Percentiles rank a stretch among this genome's conserved stretches.
Conservation (phyloP, 2,329 filamentous ascomycete species). For the Trichoderma afroharzianum region DNA sequence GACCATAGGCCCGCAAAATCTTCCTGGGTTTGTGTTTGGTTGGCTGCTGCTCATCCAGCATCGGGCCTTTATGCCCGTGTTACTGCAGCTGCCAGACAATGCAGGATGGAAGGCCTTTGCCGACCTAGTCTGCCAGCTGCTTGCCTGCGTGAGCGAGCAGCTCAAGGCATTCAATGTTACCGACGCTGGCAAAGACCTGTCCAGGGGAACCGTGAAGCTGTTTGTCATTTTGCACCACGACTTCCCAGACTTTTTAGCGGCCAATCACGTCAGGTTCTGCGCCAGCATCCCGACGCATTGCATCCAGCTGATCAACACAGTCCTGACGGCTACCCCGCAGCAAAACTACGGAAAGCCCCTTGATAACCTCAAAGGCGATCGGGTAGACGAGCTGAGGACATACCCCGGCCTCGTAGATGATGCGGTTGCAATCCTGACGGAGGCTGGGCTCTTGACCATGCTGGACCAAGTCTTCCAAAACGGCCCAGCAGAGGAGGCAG, state of each 20-base stretch:
- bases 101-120: conserved; percentile 74
- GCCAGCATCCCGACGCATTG: conserved; percentile 79
- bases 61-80: conserved; percentile 74
- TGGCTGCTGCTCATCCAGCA: conserved; percentile 85
- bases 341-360: conserved; percentile 62
- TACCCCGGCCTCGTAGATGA: conserved; percentile 64
- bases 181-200: conserved; percentile 73
- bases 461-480: conserved; percentile 56
- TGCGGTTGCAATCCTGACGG: conserved; percentile 51
- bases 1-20: conserved; percentile 69
- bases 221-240: conserved; percentile 87
- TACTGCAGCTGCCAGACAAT: conserved; percentile 65
- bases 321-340: conserved; percentile 78
- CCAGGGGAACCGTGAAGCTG: conserved; percentile 78
- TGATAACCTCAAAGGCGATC: conserved; percentile 72
- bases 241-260: conserved; percentile 87
- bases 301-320: conserved; percentile 81
- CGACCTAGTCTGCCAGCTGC: conserved; percentile 67
- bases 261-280: conserved; percentile 79
- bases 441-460: conserved; percentile 55
- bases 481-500: conserved; percentile 66
- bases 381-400: conserved; percentile 69
- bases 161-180: conserved; percentile 70
- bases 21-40: conserved; percentile 78
- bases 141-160: conserved; percentile 73